Conservation (phyloP, 306 rosid genomes). For the Purshia tridentata region DNA sequence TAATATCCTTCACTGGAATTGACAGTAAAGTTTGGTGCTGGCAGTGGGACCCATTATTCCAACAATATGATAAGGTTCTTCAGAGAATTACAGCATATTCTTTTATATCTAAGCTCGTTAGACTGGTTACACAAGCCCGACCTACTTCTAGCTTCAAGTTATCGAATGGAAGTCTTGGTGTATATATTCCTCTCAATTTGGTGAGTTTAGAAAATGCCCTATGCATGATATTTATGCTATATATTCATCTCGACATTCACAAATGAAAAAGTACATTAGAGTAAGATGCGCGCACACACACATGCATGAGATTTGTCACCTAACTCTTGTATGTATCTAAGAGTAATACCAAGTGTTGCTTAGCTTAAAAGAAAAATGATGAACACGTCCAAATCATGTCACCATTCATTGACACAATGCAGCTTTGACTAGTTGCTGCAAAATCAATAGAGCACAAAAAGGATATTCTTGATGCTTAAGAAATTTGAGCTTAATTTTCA, state of each 20-base stretch:
- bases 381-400: no score
- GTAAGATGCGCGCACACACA: not conserved
- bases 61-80: not conserved
- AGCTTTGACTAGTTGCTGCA: no score
- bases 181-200: not conserved
- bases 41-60: slow-evolving; percentile 14
- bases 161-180: no score
- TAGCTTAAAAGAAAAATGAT: no score
- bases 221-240: not conserved
- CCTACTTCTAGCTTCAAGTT: no score
- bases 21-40: slow-evolving; percentile 7
- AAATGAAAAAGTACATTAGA: not conserved
- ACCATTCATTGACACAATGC: no score
- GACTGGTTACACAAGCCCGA: no score
- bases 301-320: not conserved
- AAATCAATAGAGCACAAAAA: no score
- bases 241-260: not conserved
- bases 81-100: slow-evolving; percentile 16
- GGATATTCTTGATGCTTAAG: no score
- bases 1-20: not conserved
- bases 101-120: no score
- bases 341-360: no score
- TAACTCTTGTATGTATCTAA: not conserved
- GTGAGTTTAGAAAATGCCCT: not conserved
- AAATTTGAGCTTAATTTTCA: no score